Evolutionary conservation across 345 rosid species (phyloP).

Genomic region (Microthlaspi erraticum): DNA sequence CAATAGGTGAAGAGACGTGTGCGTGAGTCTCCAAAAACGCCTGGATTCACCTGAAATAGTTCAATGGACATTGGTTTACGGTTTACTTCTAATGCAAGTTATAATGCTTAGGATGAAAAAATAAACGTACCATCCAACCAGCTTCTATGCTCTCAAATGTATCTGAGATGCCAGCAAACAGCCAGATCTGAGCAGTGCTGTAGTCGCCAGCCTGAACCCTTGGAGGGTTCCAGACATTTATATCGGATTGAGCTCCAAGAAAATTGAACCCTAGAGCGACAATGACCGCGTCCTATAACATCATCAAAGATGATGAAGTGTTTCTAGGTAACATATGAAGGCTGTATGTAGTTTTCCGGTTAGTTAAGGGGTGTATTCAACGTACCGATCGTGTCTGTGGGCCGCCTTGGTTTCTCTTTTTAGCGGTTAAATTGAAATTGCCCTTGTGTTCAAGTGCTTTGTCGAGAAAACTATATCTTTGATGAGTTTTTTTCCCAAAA

Average conservation of each 20-base stretch:
- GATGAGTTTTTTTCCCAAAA: constrained; percentile 45
- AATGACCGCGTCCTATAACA: constrained; percentile 44
- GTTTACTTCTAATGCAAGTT: not conserved
- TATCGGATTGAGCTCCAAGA: constrained; percentile 49
- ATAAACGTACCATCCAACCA: constrained; percentile 53
- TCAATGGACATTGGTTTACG: not conserved
- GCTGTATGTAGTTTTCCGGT: not conserved
- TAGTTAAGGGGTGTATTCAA: not conserved
- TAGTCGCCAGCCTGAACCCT: constrained; percentile 41
- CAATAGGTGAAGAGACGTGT: constrained; percentile 43
- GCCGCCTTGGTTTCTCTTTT: not conserved
- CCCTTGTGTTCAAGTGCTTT: constrained; percentile 15
- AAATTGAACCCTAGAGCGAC: constrained; percentile 45
- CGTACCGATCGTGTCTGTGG: no score
- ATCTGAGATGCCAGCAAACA: constrained; percentile 41
- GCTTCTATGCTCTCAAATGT: constrained; percentile 51
- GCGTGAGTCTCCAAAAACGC: constrained; percentile 41
- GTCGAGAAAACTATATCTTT: constrained; percentile 5
- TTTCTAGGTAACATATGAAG: not conserved
- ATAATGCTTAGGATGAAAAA: not conserved
- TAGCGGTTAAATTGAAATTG: not conserved
- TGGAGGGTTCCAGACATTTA: constrained; percentile 60
- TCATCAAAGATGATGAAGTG: not conserved
- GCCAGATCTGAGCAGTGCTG: constrained; percentile 55
- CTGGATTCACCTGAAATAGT: constrained; percentile 42